These are phyloP conservation scores for Scheffersomyces stipitis DNA, from an alignment of 805 yeast genomes.

Conservation along the genomic window DNA sequence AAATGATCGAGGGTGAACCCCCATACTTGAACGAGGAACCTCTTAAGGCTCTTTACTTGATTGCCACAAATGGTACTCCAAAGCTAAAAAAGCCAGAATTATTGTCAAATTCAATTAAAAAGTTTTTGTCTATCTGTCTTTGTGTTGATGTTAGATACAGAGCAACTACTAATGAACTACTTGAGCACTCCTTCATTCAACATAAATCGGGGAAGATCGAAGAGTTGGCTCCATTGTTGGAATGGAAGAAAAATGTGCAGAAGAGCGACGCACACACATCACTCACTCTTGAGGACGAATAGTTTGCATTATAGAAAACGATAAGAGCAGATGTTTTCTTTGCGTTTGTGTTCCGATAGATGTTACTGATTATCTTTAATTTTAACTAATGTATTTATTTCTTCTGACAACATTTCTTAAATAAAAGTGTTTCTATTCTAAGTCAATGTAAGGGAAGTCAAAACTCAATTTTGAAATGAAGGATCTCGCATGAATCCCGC, in stretches of 20 bases:
- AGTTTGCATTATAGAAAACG: too few species aligned
- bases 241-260: constrained; percentile 37
- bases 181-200: constrained; percentile 71
- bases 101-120: constrained; percentile 73
- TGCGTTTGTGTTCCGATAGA: too few species aligned
- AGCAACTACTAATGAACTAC: constrained; percentile 84
- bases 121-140: constrained; percentile 84
- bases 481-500: too few species aligned
- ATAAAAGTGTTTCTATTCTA: too few species aligned
- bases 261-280: too few species aligned
- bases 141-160: constrained; percentile 93
- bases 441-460: too few species aligned
- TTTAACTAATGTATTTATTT: too few species aligned
- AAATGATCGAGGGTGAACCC: constrained; percentile 85
- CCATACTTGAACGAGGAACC: constrained; percentile 82
- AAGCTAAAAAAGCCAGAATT: constrained; percentile 66
- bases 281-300: too few species aligned
- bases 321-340: too few species aligned
- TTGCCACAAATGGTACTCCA: constrained; percentile 82
- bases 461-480: too few species aligned
- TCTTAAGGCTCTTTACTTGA: constrained; percentile 69
- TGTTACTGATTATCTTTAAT: too few species aligned
- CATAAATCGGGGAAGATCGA: constrained; percentile 58
- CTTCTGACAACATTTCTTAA: too few species aligned
- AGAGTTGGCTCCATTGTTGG: constrained; percentile 59